Percentiles rank a stretch among this genome's conserved stretches.
These are phyloP conservation scores for Calonectria crousiana DNA, from an alignment of 2,329 filamentous ascomycete genomes.

Conservation along the genomic window DNA sequence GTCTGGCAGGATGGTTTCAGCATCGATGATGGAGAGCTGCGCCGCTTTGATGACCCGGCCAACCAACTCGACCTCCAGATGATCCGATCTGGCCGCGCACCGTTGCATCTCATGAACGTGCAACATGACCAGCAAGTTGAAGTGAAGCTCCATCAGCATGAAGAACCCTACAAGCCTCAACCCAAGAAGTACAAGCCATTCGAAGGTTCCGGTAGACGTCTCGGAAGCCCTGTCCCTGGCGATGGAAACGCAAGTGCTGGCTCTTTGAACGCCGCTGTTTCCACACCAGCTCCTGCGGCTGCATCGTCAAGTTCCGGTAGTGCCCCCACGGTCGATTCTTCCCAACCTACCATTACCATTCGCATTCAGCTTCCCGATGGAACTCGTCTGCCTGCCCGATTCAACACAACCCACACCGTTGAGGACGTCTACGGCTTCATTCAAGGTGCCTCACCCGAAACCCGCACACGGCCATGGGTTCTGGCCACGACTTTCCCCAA, in stretches of 20 bases:
- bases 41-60: constrained; percentile 81
- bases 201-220: constrained; percentile 75
- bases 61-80: constrained; percentile 79
- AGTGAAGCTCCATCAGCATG: constrained; percentile 82
- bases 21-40: constrained; percentile 83
- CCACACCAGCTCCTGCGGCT: constrained; percentile 40
- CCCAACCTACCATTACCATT: constrained; percentile 76
- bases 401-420: constrained; percentile 84
- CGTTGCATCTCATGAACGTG: constrained; percentile 83
- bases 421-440: constrained; percentile 84
- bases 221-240: constrained; percentile 83
- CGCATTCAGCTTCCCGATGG: constrained; percentile 85
- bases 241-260: constrained; percentile 45
- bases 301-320: constrained; percentile 50
- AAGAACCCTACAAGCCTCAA: constrained; percentile 75
- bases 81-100: constrained; percentile 82
- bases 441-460: constrained; percentile 70
- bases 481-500: constrained; percentile 87
- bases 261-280: constrained; percentile 28
- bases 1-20: constrained; percentile 89
- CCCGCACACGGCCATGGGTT: constrained; percentile 73
- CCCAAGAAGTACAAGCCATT: constrained; percentile 85
- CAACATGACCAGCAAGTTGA: constrained; percentile 81
- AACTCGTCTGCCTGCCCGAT: constrained; percentile 80
- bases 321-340: constrained; percentile 66